These are phyloP conservation scores for Hanseniaspora jakobsenii DNA, from an alignment of 805 yeast species.

Conservation along the genomic window DNA sequence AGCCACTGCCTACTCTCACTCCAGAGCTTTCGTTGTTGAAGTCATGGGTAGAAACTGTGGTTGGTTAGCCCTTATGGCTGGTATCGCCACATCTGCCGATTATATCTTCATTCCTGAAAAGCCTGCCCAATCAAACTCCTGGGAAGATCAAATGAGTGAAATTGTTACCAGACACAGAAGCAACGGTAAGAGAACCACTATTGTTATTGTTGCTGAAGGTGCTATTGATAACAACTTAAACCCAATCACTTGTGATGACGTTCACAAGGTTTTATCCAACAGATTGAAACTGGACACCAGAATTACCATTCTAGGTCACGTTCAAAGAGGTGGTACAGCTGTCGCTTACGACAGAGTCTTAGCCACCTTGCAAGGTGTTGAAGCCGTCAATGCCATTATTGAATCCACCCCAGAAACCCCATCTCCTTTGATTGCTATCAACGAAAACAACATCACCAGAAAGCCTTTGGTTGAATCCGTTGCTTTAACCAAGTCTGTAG, in stretches of 20 bases:
- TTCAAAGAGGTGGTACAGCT: slow-evolving; percentile 97
- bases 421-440: slow-evolving; percentile 84
- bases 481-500: slow-evolving; percentile 73
- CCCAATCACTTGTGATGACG: slow-evolving; percentile 70
- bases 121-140: slow-evolving; percentile 61
- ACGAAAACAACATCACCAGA: slow-evolving; percentile 76
- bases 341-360: slow-evolving; percentile 85
- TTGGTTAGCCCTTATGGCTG: slow-evolving; percentile 96
- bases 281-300: slow-evolving; percentile 81
- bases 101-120: slow-evolving; percentile 87
- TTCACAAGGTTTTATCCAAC: slow-evolving; percentile 67
- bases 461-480: slow-evolving; percentile 86
- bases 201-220: slow-evolving; percentile 96
- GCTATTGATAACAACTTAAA: slow-evolving; percentile 73
- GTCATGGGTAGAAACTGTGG: slow-evolving; percentile 99
- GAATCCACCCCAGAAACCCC: slow-evolving; percentile 82
- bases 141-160: slow-evolving; percentile 70
- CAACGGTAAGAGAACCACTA: slow-evolving; percentile 85
- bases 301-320: slow-evolving; percentile 91
- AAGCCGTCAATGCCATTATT: slow-evolving; percentile 87
- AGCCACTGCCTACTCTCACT: slow-evolving; percentile 94
- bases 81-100: slow-evolving; percentile 93
- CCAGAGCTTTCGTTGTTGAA: slow-evolving; percentile 93
- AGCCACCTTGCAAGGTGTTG: slow-evolving; percentile 95
- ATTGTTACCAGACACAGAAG: slow-evolving; percentile 69